Evolutionary conservation across 1,284 basidiomycete genomes (phyloP), one percentile per base, ranked within the genome.

Genomic region (Xanthoconium separans): DNA sequence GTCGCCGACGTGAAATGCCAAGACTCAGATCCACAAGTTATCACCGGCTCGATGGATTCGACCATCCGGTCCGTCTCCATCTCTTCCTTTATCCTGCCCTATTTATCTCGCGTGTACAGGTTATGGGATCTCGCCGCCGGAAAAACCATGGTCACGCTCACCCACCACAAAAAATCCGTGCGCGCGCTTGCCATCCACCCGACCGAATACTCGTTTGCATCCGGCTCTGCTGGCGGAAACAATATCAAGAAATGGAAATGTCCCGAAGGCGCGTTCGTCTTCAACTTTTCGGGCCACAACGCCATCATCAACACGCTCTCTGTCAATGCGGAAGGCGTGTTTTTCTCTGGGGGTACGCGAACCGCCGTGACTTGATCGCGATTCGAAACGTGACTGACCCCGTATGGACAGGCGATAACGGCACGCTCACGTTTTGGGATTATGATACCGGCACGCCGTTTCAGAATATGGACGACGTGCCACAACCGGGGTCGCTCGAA

Each of bases 211-310:
- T 90, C 88, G 39, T 99, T 99, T 65, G 96, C 94, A 7, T 91
- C 91, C 2, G 96, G 92, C 41, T 95, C 92, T 9, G 90, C 95
- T 0, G 96, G 96, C 13, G 95, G 94, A 0, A 97, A 97, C 77
- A 98, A 98, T 72, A 97, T 99, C 77, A 99, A 99, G 73, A 98
- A 98, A 70, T 99, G 96, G 96, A 95, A 96, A 66, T 98, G 93
- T 65, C 96, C 96, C 12, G 94, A 98, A 59, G 97, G 97, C 40
- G 76, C 83, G 2, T 96, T 99, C 62, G 93, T 98, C 9, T 91
- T 89, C 80, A 98, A 98, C 76, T 98, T 98, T 72, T 82, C 85
- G 50, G 95, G 95, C 0, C 96, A 98, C 70, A 95, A 98, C 59
- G 92, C 94, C 1, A 98, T 98, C 71, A 93, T 99, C 78, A 99